Evolutionary conservation across 441 rosid species (phyloP).

Genomic region (Euphorbia celastroides): DNA sequence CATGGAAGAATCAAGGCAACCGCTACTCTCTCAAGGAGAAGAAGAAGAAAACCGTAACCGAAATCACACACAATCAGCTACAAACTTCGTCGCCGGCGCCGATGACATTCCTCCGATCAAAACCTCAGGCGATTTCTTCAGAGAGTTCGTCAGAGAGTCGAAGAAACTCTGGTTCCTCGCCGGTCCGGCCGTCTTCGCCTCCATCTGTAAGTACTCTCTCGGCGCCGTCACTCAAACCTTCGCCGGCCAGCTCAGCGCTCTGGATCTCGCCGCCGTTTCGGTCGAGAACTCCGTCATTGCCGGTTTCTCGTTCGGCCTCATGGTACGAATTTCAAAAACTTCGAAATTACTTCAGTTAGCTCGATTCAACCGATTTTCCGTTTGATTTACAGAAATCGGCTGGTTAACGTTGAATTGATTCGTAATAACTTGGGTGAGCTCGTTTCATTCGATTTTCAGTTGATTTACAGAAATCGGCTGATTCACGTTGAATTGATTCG

Average conservation of each 20-base stretch:
- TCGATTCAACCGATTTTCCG: background rate
- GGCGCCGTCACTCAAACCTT: conserved; percentile 51
- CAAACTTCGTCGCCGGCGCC: conserved; percentile 1
- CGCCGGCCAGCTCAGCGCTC: conserved; percentile 40
- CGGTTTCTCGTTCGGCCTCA: conserved; percentile 47
- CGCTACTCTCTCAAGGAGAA: conserved; percentile 33
- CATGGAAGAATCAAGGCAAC: conserved; percentile 37
- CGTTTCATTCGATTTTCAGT: background rate
- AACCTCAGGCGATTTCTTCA: conserved; percentile 23
- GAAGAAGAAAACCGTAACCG: conserved; percentile 1
- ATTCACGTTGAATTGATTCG: conserved; percentile 5
- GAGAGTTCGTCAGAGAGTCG: conserved; percentile 31
- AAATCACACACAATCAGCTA: background rate
- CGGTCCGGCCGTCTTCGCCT: conserved; percentile 53
- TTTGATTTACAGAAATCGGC: conserved; percentile 19
- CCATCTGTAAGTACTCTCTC: conserved; percentile 42
- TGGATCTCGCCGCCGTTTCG: conserved; percentile 50
- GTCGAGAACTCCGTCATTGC: conserved; percentile 52
- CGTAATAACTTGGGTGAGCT: background rate
- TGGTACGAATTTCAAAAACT: conserved; percentile 15
- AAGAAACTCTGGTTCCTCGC: conserved; percentile 51
- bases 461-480: conserved; percentile 26
- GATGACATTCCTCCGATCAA: conserved; percentile 31
- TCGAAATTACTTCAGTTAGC: background rate
- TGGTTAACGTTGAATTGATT: conserved; percentile 18